Evolutionary conservation across 2,329 filamentous ascomycete species (phyloP), one percentile per base, ranked within the genome.

Genomic region (Fusarium sp.): DNA sequence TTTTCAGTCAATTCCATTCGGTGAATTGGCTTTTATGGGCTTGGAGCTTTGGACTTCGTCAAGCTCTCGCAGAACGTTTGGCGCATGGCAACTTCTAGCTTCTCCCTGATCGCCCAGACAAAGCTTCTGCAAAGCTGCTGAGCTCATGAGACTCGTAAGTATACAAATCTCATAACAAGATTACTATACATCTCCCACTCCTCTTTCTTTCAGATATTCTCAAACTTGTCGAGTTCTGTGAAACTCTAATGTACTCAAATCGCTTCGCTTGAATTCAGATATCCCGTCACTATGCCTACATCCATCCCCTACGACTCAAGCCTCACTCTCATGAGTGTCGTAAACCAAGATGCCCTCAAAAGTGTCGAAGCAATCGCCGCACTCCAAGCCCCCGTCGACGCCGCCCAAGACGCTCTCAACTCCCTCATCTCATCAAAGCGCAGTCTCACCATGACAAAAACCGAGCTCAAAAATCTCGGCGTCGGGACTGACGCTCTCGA

Each of bases 381-480:
- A 0, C 11, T 46, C 0, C 65, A 71, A 39, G 57, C 46, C 2
- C 56, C 60, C 8, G 62, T 60, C 2, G 64, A 73, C 22, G 70
- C 62, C 9, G 62, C 65, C n/a, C 58, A 73, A 13, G 65, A 73
- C 29, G 46, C 11, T 2, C 72, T 74, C 49, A 73, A 74, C 42
- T 41, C 68, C 0, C 33, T 70, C 17, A 49, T 73, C 3, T 33
- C 68, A 2, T 60, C 62, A 3, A 71, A 57, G 17, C 67, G 70
- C 29, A 62, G 70, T 22, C 39, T 74, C 2, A 35, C 35, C 22
- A 73, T 74, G 68, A 74, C 70, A 45, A 74, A 63, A 35, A 55
- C 62, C 3, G 65, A 74, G 47, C 67, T 74, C n/a, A 18, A 14
- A 1, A 73, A 73, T n/a, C 62, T 72, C 18, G 44, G 68, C 0